Evolutionary conservation across 2,329 filamentous ascomycete genomes (phyloP).

Genomic region (Ascochyta rabiei): DNA sequence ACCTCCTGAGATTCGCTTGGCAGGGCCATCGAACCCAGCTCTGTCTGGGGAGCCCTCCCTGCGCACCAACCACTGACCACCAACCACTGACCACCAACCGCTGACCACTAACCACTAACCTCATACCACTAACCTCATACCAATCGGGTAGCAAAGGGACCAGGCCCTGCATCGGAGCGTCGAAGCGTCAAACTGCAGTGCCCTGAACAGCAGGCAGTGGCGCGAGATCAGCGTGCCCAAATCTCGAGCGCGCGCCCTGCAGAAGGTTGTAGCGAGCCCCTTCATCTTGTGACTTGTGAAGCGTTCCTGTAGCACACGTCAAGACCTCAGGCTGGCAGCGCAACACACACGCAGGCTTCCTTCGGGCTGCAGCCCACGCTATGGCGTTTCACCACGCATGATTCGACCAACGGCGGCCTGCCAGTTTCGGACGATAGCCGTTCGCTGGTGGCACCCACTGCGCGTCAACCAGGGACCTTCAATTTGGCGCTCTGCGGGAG

Average conservation of each 20-base stretch:
- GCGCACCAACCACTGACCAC: slow-evolving; percentile 3
- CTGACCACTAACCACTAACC: no score
- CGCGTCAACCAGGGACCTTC: slow-evolving; percentile 19
- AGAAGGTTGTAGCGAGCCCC: slow-evolving; percentile 1
- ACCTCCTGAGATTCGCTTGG: slow-evolving; percentile 35
- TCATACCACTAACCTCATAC: no score
- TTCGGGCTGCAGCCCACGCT: slow-evolving; percentile 15
- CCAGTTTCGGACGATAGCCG: slow-evolving; percentile 25
- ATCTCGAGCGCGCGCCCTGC: background rate
- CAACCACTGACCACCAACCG: background rate
- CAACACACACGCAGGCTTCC: background rate
- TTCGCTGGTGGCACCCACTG: slow-evolving; percentile 25
- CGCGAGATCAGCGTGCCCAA: slow-evolving; percentile 6
- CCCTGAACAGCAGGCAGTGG: slow-evolving; percentile 15
- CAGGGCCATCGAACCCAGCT: slow-evolving; percentile 26
- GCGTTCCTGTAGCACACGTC: no score
- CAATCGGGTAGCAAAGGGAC: slow-evolving; percentile 25
- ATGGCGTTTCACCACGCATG: slow-evolving; percentile 23
- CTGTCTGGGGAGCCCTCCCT: slow-evolving; percentile 29
- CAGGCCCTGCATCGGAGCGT: slow-evolving; percentile 26
- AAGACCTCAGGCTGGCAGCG: background rate
- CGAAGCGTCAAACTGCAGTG: slow-evolving; percentile 10
- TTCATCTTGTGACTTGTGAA: no score
- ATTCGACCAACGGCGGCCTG: slow-evolving; percentile 23
- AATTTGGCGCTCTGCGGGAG: slow-evolving; percentile 18